These are phyloP conservation scores for Trapa bicornis DNA, from an alignment of 345 rosid genomes.

Conservation along the genomic window DNA sequence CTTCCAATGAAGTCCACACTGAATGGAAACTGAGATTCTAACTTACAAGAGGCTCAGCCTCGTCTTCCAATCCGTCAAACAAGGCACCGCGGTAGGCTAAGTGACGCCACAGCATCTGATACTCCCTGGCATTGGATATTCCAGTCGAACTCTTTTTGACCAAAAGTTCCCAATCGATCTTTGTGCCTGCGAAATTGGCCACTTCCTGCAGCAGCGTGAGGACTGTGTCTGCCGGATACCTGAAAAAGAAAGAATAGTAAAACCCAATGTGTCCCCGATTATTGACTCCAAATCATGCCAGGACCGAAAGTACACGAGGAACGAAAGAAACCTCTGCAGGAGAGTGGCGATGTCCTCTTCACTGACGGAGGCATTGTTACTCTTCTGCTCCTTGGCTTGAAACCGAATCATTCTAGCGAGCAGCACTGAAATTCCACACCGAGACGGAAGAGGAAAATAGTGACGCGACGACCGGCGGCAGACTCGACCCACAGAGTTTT, in stretches of 20 bases:
- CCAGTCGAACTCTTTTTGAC: slow-evolving; percentile 57
- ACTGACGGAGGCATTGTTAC: slow-evolving; percentile 20
- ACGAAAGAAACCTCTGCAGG: slow-evolving; percentile 35
- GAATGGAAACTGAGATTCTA: too few species aligned
- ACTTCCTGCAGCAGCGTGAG: slow-evolving; percentile 54
- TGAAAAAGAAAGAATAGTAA: slow-evolving; percentile 9
- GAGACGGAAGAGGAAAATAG: too few species aligned
- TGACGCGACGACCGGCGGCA: too few species aligned
- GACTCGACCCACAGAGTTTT: too few species aligned
- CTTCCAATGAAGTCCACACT: too few species aligned
- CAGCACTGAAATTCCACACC: too few species aligned
- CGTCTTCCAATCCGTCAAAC: slow-evolving; percentile 35
- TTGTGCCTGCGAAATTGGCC: slow-evolving; percentile 26
- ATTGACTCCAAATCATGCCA: not conserved
- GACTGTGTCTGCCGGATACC: slow-evolving; percentile 46
- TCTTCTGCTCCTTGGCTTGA: too few species aligned
- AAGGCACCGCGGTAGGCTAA: slow-evolving; percentile 57
- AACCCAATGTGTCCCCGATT: not conserved
- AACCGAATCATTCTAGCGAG: too few species aligned
- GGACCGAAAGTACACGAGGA: not conserved
- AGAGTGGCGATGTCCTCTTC: slow-evolving; percentile 61
- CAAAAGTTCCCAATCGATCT: slow-evolving; percentile 55
- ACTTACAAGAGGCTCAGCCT: slow-evolving; percentile 45
- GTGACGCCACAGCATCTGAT: slow-evolving; percentile 89
- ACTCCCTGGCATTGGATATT: slow-evolving; percentile 59